phyloP scores from a whole-genome alignment of 139 green algal genomes.

The Spirogloea muscicola region DNA sequence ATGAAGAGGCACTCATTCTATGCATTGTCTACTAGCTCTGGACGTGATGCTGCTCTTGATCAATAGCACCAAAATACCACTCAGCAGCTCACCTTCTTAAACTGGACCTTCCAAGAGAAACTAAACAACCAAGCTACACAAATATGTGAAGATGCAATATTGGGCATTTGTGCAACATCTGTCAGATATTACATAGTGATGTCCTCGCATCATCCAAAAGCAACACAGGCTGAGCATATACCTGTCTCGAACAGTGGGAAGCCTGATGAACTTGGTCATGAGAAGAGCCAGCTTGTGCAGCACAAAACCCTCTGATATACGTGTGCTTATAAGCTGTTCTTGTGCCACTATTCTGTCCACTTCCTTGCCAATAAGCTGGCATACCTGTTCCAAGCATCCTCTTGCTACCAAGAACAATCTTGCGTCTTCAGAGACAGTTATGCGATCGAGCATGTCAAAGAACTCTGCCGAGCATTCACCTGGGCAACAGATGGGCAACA shows the following conservation, averaged over 20 bases:
- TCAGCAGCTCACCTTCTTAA: too few relatives aligned
- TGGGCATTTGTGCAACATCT: too few relatives aligned
- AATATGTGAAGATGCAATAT: too few relatives aligned
- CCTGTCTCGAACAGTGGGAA: conserved; percentile 26
- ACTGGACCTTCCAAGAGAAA: too few relatives aligned
- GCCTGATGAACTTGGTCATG: conserved; percentile 28
- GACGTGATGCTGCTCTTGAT: too few relatives aligned
- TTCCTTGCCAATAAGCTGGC: conserved; percentile 14
- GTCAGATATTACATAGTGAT: too few relatives aligned
- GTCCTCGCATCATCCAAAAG: too few relatives aligned
- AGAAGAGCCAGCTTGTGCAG: conserved; percentile 13
- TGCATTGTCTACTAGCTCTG: too few relatives aligned
- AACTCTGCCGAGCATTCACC: conserved; percentile 36
- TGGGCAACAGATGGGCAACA: too few relatives aligned
- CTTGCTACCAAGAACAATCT: conserved; percentile 7
- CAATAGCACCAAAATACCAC: too few relatives aligned
- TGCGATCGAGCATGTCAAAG: conserved; percentile 24
- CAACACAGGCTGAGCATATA: conserved; percentile 1
- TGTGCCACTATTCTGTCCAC: conserved; percentile 29
- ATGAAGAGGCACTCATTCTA: too few relatives aligned
- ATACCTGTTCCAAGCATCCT: conserved; percentile 1
- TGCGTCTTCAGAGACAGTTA: conserved; percentile 8
- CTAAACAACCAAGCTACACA: too few relatives aligned
- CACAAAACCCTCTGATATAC: conserved; percentile 29
- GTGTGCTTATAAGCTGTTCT: conserved; percentile 22